phyloP scores from a whole-genome alignment of 1,139 yeast genomes.

The Hemisphaericaspora xylofermentans region DNA sequence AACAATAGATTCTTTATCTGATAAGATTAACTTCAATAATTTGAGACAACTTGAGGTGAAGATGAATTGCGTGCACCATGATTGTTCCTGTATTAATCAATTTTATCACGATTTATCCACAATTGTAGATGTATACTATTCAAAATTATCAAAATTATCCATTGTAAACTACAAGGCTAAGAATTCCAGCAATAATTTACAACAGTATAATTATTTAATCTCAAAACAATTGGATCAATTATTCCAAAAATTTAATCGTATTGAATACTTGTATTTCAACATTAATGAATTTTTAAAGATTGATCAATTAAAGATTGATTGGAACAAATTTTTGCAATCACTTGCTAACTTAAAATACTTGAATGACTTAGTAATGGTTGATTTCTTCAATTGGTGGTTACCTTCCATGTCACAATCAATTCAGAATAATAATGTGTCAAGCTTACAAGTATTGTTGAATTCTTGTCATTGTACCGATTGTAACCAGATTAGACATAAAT shows the following conservation, averaged over 20 bases:
- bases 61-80: conserved; percentile 14
- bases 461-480: conserved; percentile 13
- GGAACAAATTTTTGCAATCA: conserved; percentile 7
- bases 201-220: conserved; percentile 12
- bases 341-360: conserved; percentile 5
- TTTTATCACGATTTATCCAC: conserved; percentile 13
- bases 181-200: conserved; percentile 10
- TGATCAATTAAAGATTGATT: conserved; percentile 10
- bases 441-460: conserved; percentile 9
- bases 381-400: conserved; percentile 16
- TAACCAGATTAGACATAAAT: conserved; percentile 4
- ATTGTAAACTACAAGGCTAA: conserved; percentile 15
- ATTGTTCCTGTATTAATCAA: conserved; percentile 14
- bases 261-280: conserved; percentile 10
- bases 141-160: conserved; percentile 10
- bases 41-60: conserved; percentile 13
- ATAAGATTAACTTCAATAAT: conserved; percentile 10
- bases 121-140: neutral
- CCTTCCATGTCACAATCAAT: conserved; percentile 9
- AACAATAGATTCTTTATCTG: conserved; percentile 5
- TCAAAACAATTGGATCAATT: conserved; percentile 9
- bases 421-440: conserved; percentile 4
- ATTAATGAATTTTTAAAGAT: conserved; percentile 11
- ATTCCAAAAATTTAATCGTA: conserved; percentile 9
- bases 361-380: conserved; percentile 9